Conservation (phyloP, 2,329 filamentous ascomycete species). For the Aspergillus pseudoterreus region DNA sequence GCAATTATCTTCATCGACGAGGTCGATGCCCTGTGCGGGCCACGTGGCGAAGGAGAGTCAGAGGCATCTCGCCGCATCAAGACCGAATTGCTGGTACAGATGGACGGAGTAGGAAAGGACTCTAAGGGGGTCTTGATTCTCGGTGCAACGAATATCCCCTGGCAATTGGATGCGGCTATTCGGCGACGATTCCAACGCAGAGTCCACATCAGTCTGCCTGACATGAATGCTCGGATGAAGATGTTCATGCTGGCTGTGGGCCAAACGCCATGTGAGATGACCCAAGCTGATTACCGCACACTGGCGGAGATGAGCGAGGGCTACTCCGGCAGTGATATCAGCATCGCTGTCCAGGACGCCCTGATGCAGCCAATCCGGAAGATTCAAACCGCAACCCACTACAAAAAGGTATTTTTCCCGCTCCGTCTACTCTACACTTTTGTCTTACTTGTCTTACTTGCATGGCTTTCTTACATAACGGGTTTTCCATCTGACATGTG, state of each 20-base stretch:
- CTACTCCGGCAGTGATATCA: conserved; percentile 94
- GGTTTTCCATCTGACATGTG: conserved; percentile 5
- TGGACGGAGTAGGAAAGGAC: conserved; percentile 98
- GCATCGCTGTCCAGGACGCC: conserved; percentile 90
- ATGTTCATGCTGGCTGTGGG: conserved; percentile 98
- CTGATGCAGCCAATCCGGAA: conserved; percentile 96
- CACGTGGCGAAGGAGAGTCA: conserved; percentile 89
- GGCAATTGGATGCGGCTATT: conserved; percentile 96
- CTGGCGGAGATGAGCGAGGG: conserved; percentile 82
- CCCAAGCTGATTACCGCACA: conserved; percentile 70
- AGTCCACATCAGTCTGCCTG: conserved; percentile 92
- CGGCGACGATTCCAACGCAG: conserved; percentile 91
- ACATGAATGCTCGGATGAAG: conserved; percentile 77
- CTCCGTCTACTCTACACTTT: conserved; percentile 5
- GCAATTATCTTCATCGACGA: conserved; percentile 99
- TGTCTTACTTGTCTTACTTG: neutral
- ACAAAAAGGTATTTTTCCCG: conserved; percentile 73
- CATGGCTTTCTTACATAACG: neutral
- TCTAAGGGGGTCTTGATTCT: conserved; percentile 90
- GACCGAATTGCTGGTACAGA: conserved; percentile 95
- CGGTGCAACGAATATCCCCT: conserved; percentile 96
- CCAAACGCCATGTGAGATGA: conserved; percentile 81
- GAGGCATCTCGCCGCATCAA: conserved; percentile 97
- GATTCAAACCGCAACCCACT: conserved; percentile 96
- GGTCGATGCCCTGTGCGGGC: conserved; percentile 92